A percentile compares a stretch with the other conserved stretches of the same genome.
Evolutionary conservation across 495 filamentous ascomycete species (phyloP).

Genomic region (Aspergillus avenaceus): DNA sequence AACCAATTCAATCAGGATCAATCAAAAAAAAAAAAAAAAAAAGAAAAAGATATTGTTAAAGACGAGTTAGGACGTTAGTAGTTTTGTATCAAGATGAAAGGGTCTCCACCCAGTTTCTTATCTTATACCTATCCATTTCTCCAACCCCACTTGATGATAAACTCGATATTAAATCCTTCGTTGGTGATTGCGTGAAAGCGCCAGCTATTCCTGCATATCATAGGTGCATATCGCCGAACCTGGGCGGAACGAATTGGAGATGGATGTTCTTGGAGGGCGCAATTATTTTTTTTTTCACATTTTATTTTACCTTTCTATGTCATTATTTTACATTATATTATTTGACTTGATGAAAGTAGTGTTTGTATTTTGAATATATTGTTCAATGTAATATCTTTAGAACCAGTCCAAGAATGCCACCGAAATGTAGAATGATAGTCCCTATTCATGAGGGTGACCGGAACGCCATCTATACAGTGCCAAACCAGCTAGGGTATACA

Average conservation of each 20-base stretch:
- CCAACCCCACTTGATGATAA: not conserved
- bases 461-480: constrained; percentile 41
- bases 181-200: not conserved
- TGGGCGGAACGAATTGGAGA: not conserved
- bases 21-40: too few species aligned
- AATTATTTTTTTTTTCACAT: not conserved
- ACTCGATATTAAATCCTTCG: not conserved
- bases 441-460: constrained; percentile 11
- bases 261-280: constrained; percentile 8
- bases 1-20: too few species aligned
- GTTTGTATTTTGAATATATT: too few species aligned
- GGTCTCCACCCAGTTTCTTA: too few species aligned
- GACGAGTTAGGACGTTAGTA: too few species aligned
- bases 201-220: not conserved
- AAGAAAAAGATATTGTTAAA: too few species aligned
- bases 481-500: constrained; percentile 38
- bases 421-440: constrained; percentile 6
- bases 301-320: too few species aligned
- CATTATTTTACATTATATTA: too few species aligned
- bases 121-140: too few species aligned
- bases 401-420: not conserved
- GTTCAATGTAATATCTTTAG: too few species aligned
- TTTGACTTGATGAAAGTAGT: too few species aligned
- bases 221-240: constrained; percentile 8
- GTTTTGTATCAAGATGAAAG: too few species aligned